phyloP scores from a whole-genome alignment of 306 rosid genomes.

The Pterocarpus santalinus region DNA sequence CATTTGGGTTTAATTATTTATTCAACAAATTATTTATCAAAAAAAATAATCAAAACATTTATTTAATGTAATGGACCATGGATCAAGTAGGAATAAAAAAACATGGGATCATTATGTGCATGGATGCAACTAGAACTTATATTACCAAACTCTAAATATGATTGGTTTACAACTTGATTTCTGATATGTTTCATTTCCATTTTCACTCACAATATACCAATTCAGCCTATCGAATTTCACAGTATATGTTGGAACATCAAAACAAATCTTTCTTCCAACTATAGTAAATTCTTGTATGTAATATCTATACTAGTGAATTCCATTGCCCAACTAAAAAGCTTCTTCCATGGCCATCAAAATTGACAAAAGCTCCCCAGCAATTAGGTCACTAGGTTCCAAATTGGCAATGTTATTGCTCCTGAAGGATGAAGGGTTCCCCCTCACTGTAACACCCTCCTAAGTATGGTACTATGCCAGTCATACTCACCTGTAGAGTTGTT shows the following conservation, averaged over 20 bases:
- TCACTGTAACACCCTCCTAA: too few species aligned
- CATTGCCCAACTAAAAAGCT: constrained; percentile 44
- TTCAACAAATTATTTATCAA: too few species aligned
- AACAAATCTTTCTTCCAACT: background rate
- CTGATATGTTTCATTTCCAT: background rate
- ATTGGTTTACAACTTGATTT: background rate
- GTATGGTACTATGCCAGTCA: too few species aligned
- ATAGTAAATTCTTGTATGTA: background rate
- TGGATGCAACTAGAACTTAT: background rate
- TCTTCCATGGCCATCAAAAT: constrained; percentile 67
- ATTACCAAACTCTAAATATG: background rate
- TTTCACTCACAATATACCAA: background rate
- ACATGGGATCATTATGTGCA: background rate
- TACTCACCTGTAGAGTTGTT: too few species aligned
- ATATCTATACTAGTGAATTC: background rate
- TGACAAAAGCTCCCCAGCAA: constrained; percentile 54
- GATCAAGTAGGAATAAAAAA: background rate
- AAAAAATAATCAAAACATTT: background rate
- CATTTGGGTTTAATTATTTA: too few species aligned
- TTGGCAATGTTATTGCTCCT: constrained; percentile 16
- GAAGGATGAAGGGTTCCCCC: constrained; percentile 40
- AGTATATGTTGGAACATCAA: background rate
- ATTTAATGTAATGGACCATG: background rate
- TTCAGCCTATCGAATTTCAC: background rate
- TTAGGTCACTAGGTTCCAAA: constrained; percentile 28